Evolutionary conservation across 2,329 filamentous ascomycete genomes (phyloP), one percentile per base, ranked within the genome.

Genomic region (Sclerotinia subarctica): DNA sequence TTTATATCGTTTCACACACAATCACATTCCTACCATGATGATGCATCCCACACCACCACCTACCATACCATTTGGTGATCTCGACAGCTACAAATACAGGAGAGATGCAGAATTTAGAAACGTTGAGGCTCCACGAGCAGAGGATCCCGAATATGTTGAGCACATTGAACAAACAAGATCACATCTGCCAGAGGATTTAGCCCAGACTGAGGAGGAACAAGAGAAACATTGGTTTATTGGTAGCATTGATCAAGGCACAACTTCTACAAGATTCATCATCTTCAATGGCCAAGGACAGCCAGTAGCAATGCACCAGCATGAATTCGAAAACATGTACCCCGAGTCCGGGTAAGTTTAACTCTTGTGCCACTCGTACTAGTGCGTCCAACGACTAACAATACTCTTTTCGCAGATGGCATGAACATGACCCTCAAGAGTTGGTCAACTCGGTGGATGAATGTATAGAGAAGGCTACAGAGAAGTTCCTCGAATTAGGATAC

Each of bases 171-270:
- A 70, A 35, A 66, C 67, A 15, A 53, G 70, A 56, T 65, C 70
- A 51, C 69, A 74, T 52, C 60, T 75, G 17, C 73, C 74, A 17
- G 66, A 54, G 7, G 69, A 73, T 11, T 57, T 74, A 8, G 44
- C 51, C 1, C 57, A 72, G 53, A 73, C 74, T 24, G 70, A 70
- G 4, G 70, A 72, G 29, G 73, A 75, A 38, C 72, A 70, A 57
- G 60, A 71, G 44, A 70, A 81, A 52, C 80, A 89, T 68, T 86
- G 86, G 80, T 96, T 92, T 76, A 89, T 96, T 70, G 93, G 93
- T 69, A 92, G 91, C 73, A 94, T 97, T 77, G 93, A 97, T 77
- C 92, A 96, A 76, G 93, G 93, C 69, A 97, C 93, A 17, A 97
- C 93, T 44, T 94, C 91, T 69, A 92, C 93, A 46, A 86, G 93